Evolutionary conservation across 257 asterid species (phyloP).

Genomic region (Knoxia roxburghii): DNA sequence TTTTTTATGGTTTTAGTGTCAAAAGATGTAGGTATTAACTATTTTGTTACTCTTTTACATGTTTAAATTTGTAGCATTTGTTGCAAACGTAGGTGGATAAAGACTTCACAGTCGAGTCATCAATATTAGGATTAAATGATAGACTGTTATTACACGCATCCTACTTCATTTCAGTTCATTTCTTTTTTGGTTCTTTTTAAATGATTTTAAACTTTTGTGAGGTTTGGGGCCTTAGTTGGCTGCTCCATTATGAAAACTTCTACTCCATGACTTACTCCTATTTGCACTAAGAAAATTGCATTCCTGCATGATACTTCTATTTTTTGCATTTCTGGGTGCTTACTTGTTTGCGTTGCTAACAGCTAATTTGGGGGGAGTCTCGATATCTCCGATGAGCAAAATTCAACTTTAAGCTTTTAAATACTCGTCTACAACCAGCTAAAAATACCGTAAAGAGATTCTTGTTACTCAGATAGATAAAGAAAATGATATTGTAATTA

Average conservation of each 20-base stretch:
- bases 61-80: neutral
- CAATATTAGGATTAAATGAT: neutral
- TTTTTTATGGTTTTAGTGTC: constrained; percentile 11
- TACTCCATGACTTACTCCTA: neutral
- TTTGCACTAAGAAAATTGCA: neutral
- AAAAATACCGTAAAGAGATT: neutral
- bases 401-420: neutral
- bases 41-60: neutral
- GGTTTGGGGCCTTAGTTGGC: neutral
- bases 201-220: too few species aligned
- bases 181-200: too few species aligned
- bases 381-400: neutral
- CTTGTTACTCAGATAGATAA: neutral
- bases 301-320: neutral
- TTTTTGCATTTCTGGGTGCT: neutral
- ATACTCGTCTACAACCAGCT: neutral
- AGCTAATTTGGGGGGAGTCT: neutral
- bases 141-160: neutral
- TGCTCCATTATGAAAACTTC: neutral
- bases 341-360: neutral
- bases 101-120: neutral
- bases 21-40: neutral
- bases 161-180: too few species aligned
- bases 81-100: neutral
- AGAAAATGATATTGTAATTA: neutral